Percentiles rank a stretch among this genome's conserved stretches.
phyloP scores from a whole-genome alignment of 139 green algal genomes.

The Asterochloris erici region DNA sequence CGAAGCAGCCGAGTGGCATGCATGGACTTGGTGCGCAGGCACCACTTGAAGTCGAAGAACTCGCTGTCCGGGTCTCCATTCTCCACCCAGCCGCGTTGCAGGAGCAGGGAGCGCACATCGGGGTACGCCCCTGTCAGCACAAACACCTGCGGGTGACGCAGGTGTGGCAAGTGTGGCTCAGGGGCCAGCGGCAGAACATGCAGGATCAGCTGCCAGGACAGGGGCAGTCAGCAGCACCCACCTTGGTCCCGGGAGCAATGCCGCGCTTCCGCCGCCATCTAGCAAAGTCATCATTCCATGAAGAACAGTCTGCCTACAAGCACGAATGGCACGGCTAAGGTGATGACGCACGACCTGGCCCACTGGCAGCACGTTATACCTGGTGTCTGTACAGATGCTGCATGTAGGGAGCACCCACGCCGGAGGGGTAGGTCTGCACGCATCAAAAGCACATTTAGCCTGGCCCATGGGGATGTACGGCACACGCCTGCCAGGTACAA shows the following conservation, averaged over 20 bases:
- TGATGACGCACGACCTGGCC: neutral
- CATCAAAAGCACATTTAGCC: no score
- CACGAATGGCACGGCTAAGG: neutral
- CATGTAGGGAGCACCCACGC: no score
- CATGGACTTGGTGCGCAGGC: conserved; percentile 34
- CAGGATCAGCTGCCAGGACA: neutral
- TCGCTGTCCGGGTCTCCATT: conserved; percentile 37
- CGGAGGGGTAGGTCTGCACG: no score
- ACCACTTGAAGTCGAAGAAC: conserved; percentile 48
- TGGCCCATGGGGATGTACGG: no score
- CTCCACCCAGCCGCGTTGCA: conserved; percentile 38
- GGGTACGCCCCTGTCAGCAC: conserved; percentile 14
- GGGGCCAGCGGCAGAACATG: neutral
- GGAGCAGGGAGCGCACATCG: conserved; percentile 27
- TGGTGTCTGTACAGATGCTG: no score
- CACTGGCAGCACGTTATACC: no score
- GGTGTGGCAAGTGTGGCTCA: neutral
- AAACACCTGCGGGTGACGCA: conserved; percentile 7
- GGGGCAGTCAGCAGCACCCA: neutral
- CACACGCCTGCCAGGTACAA: no score
- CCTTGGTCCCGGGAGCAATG: conserved; percentile 14
- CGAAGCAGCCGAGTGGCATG: conserved; percentile 22
- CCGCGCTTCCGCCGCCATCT: conserved; percentile 2
- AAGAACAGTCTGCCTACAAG: neutral
- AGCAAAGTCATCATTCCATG: conserved; percentile 15